A percentile compares a stretch with the other conserved stretches of the same genome.
phyloP scores from a whole-genome alignment of 495 filamentous ascomycete species.

The Hypoxylon subgilvum region DNA sequence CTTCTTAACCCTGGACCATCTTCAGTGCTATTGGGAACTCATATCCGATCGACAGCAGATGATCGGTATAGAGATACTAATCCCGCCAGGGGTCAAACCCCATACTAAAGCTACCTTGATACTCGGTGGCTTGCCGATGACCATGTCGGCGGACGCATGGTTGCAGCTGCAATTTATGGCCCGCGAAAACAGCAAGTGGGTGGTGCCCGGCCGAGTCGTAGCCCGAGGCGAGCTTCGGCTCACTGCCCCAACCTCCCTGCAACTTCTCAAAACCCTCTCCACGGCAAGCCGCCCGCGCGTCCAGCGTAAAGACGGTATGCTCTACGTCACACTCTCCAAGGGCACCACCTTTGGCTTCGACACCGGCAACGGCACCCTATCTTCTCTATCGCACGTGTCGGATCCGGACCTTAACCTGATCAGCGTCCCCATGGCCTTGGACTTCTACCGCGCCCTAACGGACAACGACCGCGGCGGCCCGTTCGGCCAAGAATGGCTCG shows the following conservation, averaged over 20 bases:
- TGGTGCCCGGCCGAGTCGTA: conserved; percentile 52
- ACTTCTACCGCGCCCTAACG: conserved; percentile 63
- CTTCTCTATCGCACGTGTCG: conserved; percentile 42
- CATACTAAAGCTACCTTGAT: conserved; percentile 43
- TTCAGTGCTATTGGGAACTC: conserved; percentile 54
- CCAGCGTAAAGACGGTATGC: conserved; percentile 26
- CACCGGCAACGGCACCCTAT: conserved; percentile 46
- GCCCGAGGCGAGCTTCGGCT: conserved; percentile 60
- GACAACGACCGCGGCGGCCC: conserved; percentile 66
- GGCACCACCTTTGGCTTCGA: conserved; percentile 53
- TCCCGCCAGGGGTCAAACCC: conserved; percentile 48
- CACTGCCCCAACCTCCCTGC: conserved; percentile 31
- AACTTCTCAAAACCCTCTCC: conserved; percentile 34
- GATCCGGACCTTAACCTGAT: conserved; percentile 47
- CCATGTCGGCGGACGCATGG: conserved; percentile 44
- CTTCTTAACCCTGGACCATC: conserved; percentile 57
- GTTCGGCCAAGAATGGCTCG: conserved; percentile 52
- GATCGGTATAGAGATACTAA: conserved; percentile 36
- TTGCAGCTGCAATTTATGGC: conserved; percentile 54
- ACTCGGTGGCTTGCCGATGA: conserved; percentile 31
- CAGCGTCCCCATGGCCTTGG: conserved; percentile 49
- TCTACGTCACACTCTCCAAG: conserved; percentile 39
- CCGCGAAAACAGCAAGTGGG: conserved; percentile 51
- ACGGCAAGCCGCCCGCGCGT: conserved; percentile 16
- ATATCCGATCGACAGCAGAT: conserved; percentile 46